Evolutionary conservation across 2,329 filamentous ascomycete species (phyloP).

Genomic region (Thermoascus crustaceus): DNA sequence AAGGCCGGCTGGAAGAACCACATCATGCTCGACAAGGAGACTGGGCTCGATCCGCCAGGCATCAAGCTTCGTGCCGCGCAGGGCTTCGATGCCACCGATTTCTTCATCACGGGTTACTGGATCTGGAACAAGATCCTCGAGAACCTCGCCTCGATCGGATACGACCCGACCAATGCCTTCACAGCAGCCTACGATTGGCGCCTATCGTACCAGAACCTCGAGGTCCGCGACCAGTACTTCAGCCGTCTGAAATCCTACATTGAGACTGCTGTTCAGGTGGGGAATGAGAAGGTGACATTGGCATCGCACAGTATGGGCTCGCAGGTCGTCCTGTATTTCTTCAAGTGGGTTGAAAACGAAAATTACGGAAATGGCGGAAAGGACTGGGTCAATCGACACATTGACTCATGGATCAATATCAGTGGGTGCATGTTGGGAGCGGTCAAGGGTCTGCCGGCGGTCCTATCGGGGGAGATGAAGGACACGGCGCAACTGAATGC

Average conservation of each 20-base stretch:
- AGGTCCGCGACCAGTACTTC: conserved; percentile 88
- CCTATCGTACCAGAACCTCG: conserved; percentile 79
- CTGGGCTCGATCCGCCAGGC: conserved; percentile 80
- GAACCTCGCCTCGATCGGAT: conserved; percentile 90
- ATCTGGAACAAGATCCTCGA: conserved; percentile 99
- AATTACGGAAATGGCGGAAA: conserved; percentile 72
- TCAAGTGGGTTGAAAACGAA: conserved; percentile 72
- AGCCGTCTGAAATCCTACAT: conserved; percentile 83
- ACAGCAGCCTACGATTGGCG: conserved; percentile 82
- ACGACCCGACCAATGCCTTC: conserved; percentile 72
- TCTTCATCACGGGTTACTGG: conserved; percentile 78
- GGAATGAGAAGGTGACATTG: conserved; percentile 71
- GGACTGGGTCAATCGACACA: conserved; percentile 79
- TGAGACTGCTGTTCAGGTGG: conserved; percentile 68
- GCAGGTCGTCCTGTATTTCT: conserved; percentile 77
- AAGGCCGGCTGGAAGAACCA: conserved; percentile 93
- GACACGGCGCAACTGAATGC: conserved; percentile 94
- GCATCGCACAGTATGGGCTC: conserved; percentile 97
- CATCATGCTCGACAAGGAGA: conserved; percentile 90
- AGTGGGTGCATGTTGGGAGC: conserved; percentile 96
- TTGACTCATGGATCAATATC: conserved; percentile 97
- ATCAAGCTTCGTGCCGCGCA: conserved; percentile 90
- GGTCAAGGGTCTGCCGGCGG: conserved; percentile 78
- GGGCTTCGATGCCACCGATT: conserved; percentile 95
- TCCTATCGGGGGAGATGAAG: conserved; percentile 91